phyloP scores from a whole-genome alignment of 768 basidiomycete genomes.

The Tricholomella constricta region DNA sequence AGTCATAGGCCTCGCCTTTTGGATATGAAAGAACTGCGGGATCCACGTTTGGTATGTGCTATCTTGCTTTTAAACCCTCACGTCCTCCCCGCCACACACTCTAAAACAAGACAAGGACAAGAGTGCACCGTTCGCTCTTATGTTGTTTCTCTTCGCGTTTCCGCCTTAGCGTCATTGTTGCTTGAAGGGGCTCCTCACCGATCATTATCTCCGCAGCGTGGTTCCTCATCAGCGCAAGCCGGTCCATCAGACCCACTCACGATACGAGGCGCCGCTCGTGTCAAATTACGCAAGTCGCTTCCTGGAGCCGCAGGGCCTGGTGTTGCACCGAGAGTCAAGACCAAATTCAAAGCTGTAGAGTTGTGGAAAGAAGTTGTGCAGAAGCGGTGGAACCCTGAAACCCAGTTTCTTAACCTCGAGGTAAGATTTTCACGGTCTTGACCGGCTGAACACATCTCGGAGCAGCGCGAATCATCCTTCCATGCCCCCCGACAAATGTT shows the following conservation, averaged over 20 bases:
- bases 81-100: conserved; percentile 24
- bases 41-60: conserved; percentile 73
- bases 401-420: conserved; percentile 78
- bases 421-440: conserved; percentile 45
- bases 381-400: conserved; percentile 69
- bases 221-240: conserved; percentile 31
- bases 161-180: not conserved
- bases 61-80: conserved; percentile 30
- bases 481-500: conserved; percentile 13
- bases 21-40: conserved; percentile 57
- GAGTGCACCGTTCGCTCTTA: not conserved
- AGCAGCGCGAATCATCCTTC: conserved; percentile 16
- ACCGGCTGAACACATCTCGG: conserved; percentile 22
- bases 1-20: conserved; percentile 61
- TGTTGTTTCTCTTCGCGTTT: not conserved
- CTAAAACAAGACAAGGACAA: not conserved
- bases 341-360: conserved; percentile 47
- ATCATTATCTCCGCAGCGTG: not conserved
- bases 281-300: not conserved
- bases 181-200: not conserved
- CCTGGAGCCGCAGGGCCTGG: conserved; percentile 1
- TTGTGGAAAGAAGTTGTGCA: conserved; percentile 77
- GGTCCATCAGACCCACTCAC: conserved; percentile 55
- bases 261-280: conserved; percentile 63
- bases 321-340: not conserved